Base-by-base conservation (phyloP, 352 stramenopile genomes). In the Phytophthora melonis region DNA sequence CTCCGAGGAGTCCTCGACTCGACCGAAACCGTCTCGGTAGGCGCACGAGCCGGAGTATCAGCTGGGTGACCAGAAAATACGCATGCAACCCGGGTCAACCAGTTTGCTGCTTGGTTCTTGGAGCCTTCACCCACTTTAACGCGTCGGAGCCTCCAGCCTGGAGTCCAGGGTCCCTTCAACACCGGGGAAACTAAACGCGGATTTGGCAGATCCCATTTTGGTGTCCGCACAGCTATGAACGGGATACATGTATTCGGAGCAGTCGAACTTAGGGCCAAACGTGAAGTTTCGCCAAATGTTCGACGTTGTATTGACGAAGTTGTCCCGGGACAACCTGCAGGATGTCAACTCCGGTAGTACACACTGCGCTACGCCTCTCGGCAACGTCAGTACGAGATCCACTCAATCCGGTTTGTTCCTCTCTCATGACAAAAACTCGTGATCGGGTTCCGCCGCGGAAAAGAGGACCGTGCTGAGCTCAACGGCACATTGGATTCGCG, bases 161-260 rank as follows among this genome's bases (percentile, higher is more conserved):
- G n/a, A n/a, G n/a, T n/a, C n/a, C n/a, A n/a, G n/a, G n/a, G 23
- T 36, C 56, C 56, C 68, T 75, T 75, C 68, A 71, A 71, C 49
- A 49, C 21, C 52, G 27, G 53, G 34, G 67, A 69, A 61, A 21
- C 55, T 54, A 64, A 72, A 36, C 57, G 27, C 9, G 9, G 69
- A 77, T 77, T 74, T 77, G 70, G 59, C 70, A 78, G 70, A 74
- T 78, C 70, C 23, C 60, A 4, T 63, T 70, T 59, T 61, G 34
- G 34, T 64, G 65, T 72, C 53, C 50, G 65, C 53, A 58, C 70
- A 64, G 23, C 36, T 77, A 61, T 77, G 30, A 36, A 49, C 70
- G 4, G 50, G 27, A 57, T 55, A n/a, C n/a, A n/a, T n/a, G n/a
- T n/a, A 75, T 75, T 72, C 62, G 56, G 55, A 68, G 66, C 67